A percentile compares a stretch with the other conserved stretches of the same genome.
These are phyloP conservation scores for Solanum pinnatisectum DNA, from an alignment of 257 asterid genomes.

Conservation along the genomic window DNA sequence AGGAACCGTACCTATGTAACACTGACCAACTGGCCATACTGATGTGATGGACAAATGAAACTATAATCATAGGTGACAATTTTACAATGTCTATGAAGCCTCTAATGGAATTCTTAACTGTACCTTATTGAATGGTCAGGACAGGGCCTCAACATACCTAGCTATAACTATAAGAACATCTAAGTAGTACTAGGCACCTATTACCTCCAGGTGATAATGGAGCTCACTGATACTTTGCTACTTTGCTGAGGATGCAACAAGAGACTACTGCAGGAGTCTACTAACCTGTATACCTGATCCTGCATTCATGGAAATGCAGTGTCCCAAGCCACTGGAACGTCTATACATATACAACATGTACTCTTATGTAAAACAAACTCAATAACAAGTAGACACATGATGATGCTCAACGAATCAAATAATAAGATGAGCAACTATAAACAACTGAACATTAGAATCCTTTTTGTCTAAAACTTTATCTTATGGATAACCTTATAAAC, in stretches of 20 bases:
- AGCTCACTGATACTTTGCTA: not conserved
- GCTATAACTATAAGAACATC: not conserved
- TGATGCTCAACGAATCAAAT: not conserved
- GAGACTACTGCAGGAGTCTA: not conserved
- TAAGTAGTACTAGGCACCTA: not conserved
- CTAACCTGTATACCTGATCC: not conserved
- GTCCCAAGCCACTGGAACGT: not conserved
- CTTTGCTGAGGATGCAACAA: not conserved
- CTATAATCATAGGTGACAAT: not conserved
- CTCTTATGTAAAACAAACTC: not conserved
- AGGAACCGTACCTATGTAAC: not conserved
- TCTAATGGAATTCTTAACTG: not conserved
- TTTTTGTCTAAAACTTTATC: not conserved
- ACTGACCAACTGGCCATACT: not conserved
- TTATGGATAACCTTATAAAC: not conserved
- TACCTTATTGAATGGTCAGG: not conserved
- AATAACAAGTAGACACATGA: not conserved
- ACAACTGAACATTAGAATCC: not conserved
- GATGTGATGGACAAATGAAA: not conserved
- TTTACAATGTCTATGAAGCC: not conserved
- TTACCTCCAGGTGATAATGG: not conserved
- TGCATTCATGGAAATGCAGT: not conserved
- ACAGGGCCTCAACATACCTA: not conserved
- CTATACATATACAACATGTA: not conserved
- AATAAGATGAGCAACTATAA: not conserved